These are phyloP conservation scores for Magnolia sinica DNA, from an alignment of 164 flowering plant species.

Conservation along the genomic window DNA sequence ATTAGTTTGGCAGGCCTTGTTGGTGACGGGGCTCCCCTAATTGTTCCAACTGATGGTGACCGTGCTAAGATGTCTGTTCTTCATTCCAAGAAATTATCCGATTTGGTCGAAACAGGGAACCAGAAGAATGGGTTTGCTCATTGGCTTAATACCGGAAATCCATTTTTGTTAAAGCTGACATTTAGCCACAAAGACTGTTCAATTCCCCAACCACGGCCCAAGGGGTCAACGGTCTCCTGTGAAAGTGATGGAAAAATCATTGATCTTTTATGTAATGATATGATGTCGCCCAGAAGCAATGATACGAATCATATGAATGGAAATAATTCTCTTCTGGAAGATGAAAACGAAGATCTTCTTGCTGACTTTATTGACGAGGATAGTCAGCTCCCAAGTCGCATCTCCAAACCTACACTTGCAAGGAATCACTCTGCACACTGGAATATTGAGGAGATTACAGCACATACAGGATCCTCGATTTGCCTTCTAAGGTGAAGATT, in stretches of 20 bases:
- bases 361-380: conserved; percentile 99
- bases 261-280: conserved; percentile 26
- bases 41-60: conserved; percentile 46
- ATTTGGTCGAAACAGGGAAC: conserved; percentile 26
- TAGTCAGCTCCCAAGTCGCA: conserved; percentile 98
- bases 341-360: conserved; percentile 95
- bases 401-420: conserved; percentile 44
- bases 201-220: conserved; percentile 23
- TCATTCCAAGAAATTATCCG: conserved; percentile 38
- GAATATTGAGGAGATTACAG: conserved; percentile 51
- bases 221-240: conserved; percentile 34
- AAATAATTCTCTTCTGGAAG: conserved; percentile 47
- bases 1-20: conserved; percentile 89
- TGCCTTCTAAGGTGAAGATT: conserved; percentile 74
- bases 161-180: conserved; percentile 49
- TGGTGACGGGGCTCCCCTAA: conserved; percentile 91
- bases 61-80: conserved; percentile 29
- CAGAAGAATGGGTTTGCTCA: conserved; percentile 60
- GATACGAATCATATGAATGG: conserved; percentile 45
- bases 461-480: conserved; percentile 92
- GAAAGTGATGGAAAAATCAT: conserved; percentile 29
- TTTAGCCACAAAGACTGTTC: conserved; percentile 37
- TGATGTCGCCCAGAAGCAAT: conserved; percentile 30
- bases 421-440: conserved; percentile 43
- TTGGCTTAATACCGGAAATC: conserved; percentile 76